Base-by-base conservation (phyloP, 2,329 filamentous ascomycete species). In the Emmonsiellopsis sp. region DNA sequence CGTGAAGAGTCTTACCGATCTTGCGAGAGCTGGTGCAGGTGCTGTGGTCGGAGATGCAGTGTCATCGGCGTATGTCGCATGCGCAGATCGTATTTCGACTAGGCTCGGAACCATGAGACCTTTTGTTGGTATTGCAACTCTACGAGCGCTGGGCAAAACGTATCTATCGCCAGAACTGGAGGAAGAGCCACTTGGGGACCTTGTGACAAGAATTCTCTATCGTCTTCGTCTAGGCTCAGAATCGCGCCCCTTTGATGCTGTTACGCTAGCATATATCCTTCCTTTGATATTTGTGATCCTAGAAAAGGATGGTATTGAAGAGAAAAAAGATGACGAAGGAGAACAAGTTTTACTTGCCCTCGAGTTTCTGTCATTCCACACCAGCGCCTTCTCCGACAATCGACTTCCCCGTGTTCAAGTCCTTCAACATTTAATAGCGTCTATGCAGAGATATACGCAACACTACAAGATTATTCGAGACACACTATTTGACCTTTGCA, bases 381-480 rank as follows among this genome's bases (percentile, higher is more conserved):
- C 91, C 1, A 83, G 86, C 63, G 80, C 85, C 31, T 95, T 76
- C 66, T 78, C 82, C 32, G 87, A 95, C 62, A 76, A 81, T 50
- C 80, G 84, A 34, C 79, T 96, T 30, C 90, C 92, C 32, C 84
- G 93, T 7, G 78, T 81, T 50, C 82, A 90, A 55, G 77, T 95
- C 38, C 70, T 97, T 3, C 75, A 80, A 2, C 77, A 80, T 3
- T 76, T 98, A 38, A 84, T 95, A 54, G 77, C 76, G 44, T 86
- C 90, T 1, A 94, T 98, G 87, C 88, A 94, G 66, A 80, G 74
- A 56, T 95, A 95, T 68, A 86, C 84, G 44, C 90, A 95, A 65
- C 93, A 98, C 70, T 96, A 96, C 75, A 95, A 95, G 71, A 76
- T 91, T 54, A 83, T 96, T 71, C 95, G 92, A 68, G 93, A 98